Conservation (phyloP, 495 filamentous ascomycete genomes). For the Hyaloscypha bicolor region DNA sequence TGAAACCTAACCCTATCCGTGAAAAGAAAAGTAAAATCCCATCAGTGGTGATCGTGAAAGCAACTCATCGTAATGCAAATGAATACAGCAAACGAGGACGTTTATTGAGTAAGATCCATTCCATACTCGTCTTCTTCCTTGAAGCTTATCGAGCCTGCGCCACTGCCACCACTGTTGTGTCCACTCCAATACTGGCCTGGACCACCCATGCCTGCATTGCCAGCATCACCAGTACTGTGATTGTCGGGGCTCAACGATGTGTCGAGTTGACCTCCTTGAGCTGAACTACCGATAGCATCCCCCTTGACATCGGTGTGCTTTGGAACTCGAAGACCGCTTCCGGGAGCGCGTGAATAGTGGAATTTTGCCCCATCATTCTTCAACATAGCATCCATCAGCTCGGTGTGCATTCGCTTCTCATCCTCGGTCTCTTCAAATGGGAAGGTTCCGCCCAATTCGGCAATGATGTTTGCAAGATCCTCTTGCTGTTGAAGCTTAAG, state of each 20-base stretch:
- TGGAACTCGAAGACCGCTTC: conserved; percentile 85
- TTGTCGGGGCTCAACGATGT: conserved; percentile 70
- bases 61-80: background rate
- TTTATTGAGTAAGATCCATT: conserved; percentile 69
- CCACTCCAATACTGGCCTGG: conserved; percentile 70
- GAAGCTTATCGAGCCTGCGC: conserved; percentile 60
- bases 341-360: conserved; percentile 80
- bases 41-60: background rate
- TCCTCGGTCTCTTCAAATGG: conserved; percentile 89
- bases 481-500: conserved; percentile 86
- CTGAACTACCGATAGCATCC: conserved; percentile 55
- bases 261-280: conserved; percentile 53
- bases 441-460: conserved; percentile 68
- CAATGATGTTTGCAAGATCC: conserved; percentile 73
- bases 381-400: conserved; percentile 81
- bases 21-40: background rate
- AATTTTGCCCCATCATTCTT: conserved; percentile 74
- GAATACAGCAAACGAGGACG: conserved; percentile 38
- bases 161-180: conserved; percentile 64
- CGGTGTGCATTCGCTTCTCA: conserved; percentile 90
- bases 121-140: conserved; percentile 91
- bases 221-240: conserved; percentile 57
- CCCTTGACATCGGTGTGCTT: conserved; percentile 92
- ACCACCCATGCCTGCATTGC: conserved; percentile 48
- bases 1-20: background rate